phyloP scores from a whole-genome alignment of 1,139 yeast genomes.

The Wickerhamiella infanticola region DNA sequence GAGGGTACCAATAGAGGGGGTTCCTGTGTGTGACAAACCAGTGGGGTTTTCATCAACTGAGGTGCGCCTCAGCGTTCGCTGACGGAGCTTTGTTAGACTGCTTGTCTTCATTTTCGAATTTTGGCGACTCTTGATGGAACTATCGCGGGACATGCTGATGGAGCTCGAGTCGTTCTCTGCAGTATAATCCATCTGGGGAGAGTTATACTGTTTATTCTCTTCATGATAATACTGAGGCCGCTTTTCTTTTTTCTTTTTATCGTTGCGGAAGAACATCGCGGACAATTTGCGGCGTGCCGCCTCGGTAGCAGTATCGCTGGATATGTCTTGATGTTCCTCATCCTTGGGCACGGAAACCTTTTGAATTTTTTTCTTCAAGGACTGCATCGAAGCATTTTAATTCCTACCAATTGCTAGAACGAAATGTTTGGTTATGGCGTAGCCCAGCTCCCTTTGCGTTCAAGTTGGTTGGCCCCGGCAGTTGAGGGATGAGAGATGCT shows the following conservation, averaged over 20 bases:
- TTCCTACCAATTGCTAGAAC: background rate
- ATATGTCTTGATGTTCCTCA: background rate
- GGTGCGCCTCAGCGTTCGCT: background rate
- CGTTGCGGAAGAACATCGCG: background rate
- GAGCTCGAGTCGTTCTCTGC: background rate
- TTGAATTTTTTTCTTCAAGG: background rate
- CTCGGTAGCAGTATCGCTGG: background rate
- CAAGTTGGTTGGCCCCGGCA: too few relatives aligned
- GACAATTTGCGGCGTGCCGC: background rate
- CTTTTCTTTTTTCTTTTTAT: background rate
- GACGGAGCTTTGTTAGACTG: background rate
- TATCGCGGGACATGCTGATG: background rate
- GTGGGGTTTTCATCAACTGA: background rate
- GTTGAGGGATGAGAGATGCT: too few relatives aligned
- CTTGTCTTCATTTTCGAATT: background rate
- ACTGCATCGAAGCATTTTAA: conserved; percentile 1
- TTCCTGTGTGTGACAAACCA: background rate
- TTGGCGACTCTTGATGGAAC: background rate
- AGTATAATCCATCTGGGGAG: background rate
- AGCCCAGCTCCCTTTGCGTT: too few relatives aligned
- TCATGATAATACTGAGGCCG: background rate
- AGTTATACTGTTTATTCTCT: background rate
- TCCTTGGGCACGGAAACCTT: background rate
- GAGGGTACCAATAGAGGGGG: conserved; percentile 1
- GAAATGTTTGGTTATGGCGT: too few relatives aligned